Conservation (phyloP, 208 protist species). For the Trypanosomatidae sp. region DNA sequence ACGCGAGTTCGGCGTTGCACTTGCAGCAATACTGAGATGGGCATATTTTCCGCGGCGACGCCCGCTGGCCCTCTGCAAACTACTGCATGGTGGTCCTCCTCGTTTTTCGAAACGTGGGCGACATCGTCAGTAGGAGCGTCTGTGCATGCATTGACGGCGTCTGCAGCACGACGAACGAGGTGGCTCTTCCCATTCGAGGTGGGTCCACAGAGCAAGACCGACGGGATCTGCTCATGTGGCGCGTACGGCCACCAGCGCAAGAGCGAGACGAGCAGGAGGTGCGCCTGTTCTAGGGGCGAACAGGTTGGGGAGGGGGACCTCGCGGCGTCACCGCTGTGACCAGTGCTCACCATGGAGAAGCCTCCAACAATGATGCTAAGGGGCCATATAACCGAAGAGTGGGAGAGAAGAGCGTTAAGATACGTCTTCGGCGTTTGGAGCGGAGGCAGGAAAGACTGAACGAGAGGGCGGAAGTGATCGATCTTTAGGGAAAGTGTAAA, state of each 20-base stretch:
- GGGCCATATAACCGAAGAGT: not conserved
- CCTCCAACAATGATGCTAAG: not conserved
- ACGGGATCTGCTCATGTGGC: constrained; percentile 29
- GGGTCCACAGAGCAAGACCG: constrained; percentile 56
- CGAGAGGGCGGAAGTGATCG: not conserved
- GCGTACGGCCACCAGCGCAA: constrained; percentile 51
- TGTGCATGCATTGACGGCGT: not conserved
- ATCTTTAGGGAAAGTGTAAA: not conserved
- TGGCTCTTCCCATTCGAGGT: constrained; percentile 69
- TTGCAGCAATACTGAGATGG: not conserved
- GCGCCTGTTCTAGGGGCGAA: constrained; percentile 8
- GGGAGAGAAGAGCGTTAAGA: not conserved
- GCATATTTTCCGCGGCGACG: not conserved
- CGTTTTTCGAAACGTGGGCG: not conserved
- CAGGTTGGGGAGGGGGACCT: not conserved
- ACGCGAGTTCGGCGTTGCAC: constrained; percentile 10
- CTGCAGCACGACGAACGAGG: constrained; percentile 26
- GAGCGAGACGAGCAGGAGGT: constrained; percentile 38
- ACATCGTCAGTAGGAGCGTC: not conserved
- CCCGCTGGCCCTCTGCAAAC: not conserved
- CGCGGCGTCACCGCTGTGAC: not conserved
- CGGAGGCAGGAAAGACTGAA: not conserved
- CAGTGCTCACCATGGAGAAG: not conserved
- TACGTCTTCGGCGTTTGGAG: not conserved
- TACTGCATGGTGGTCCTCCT: not conserved